Evolutionary conservation across 768 basidiomycete genomes (phyloP).

Genomic region (Lactarius psammicola): DNA sequence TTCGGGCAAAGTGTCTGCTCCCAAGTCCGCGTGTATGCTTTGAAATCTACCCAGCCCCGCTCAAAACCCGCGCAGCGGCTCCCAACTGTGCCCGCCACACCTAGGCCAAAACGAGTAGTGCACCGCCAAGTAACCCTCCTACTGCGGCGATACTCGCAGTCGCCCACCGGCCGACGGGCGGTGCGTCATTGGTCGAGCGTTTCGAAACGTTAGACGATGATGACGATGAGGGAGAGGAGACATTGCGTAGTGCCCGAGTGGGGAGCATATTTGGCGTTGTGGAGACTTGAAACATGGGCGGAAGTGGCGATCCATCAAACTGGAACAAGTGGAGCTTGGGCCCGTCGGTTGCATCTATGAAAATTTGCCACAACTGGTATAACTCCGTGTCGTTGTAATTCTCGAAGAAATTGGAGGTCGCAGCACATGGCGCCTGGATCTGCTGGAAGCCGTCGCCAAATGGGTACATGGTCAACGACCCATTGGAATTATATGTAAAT

Average conservation of each 20-base stretch:
- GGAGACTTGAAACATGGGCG: conserved; percentile 68
- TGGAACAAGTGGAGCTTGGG: conserved; percentile 75
- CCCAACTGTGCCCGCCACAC: background rate
- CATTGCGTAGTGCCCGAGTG: conserved; percentile 61
- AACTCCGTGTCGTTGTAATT: conserved; percentile 75
- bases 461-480: conserved; percentile 73
- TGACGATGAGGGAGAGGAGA: background rate
- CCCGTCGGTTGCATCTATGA: conserved; percentile 57
- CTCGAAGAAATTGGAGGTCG: conserved; percentile 84
- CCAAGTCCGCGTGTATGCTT: conserved; percentile 20
- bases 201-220: background rate
- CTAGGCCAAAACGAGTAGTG: conserved; percentile 2
- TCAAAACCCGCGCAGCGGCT: conserved; percentile 3
- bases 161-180: conserved; percentile 6
- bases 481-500: conserved; percentile 65
- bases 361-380: conserved; percentile 67
- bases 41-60: conserved; percentile 11
- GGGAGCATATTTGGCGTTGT: conserved; percentile 85
- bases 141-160: background rate
- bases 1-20: conserved; percentile 19
- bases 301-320: conserved; percentile 73
- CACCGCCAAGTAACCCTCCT: conserved; percentile 14
- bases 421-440: conserved; percentile 91
- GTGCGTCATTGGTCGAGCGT: background rate
- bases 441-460: conserved; percentile 91